Evolutionary conservation across 2,329 filamentous ascomycete genomes (phyloP).

Genomic region (Exutisphaerella laricina): DNA sequence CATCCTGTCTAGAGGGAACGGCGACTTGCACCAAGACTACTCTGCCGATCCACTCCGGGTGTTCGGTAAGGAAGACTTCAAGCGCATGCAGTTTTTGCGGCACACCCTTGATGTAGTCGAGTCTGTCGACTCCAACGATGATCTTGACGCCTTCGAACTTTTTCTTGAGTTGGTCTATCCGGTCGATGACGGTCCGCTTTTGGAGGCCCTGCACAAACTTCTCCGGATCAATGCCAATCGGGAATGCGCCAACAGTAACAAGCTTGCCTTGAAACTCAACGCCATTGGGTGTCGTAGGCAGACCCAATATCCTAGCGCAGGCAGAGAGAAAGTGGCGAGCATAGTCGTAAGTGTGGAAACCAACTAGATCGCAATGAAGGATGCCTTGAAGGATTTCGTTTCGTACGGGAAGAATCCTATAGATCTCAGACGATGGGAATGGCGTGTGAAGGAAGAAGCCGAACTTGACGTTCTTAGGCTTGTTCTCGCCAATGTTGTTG

Average conservation of each 20-base stretch:
- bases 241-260: conserved; percentile 89
- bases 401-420: conserved; percentile 87
- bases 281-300: conserved; percentile 81
- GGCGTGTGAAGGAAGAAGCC: conserved; percentile 98
- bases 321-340: conserved; percentile 96
- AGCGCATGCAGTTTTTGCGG: conserved; percentile 95
- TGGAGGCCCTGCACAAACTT: conserved; percentile 88
- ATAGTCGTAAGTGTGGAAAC: conserved; percentile 98
- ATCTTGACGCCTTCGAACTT: conserved; percentile 96
- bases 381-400: conserved; percentile 83
- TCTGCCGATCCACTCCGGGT: conserved; percentile 97
- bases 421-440: conserved; percentile 95
- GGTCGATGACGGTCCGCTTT: conserved; percentile 78
- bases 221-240: conserved; percentile 95
- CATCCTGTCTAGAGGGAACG: conserved; percentile 88
- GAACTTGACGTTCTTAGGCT: conserved; percentile 84
- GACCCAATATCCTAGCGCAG: conserved; percentile 82
- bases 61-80: conserved; percentile 93
- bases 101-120: conserved; percentile 98
- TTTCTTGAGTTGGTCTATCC: conserved; percentile 74
- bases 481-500: conserved; percentile 51
- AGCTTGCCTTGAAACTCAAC: conserved; percentile 86
- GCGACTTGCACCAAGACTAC: conserved; percentile 95
- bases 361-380: conserved; percentile 88
- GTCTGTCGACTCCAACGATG: conserved; percentile 90